Evolutionary conservation across 73 alveolate genomes (phyloP), one percentile per base, ranked within the genome.

Genomic region (Paramecium bursaria): DNA sequence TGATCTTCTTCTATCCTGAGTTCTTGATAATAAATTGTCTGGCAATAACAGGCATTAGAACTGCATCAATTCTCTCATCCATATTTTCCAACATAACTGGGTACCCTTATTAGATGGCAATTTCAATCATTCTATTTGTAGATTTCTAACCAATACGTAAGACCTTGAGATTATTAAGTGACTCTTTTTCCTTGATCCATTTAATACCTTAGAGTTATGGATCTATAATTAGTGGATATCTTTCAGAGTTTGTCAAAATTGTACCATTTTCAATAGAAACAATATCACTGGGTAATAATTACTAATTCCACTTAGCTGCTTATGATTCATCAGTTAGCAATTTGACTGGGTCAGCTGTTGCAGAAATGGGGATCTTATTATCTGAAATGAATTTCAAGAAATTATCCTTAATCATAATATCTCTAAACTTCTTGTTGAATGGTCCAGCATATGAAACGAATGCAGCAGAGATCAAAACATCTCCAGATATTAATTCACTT

Each of bases 391-490:
- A 98, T 50, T 90, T 93, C 74, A 98, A 76, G 95, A 98, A 97
- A 15, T 95, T 61, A 57, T 93, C 94, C 89, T 96, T 95, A 51
- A 90, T 95, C 80, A 96, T 93, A 27, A 88, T 86, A 76, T 98
- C 99, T 88, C 99, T 90, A 89, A 94, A 96, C 61, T 94, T 93
- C 91, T 98, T 98, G 91, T 97, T 98, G 98, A 98, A 97, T 61
- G 99, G 99, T 4, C 99, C 99, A 19, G 97, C 97, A 87, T 98
- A 97, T 26, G 99, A 94, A 26, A 98, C 99, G 86, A 98, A 98
- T 27, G 99, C 97, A 80, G 99, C 86, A 14, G 99, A 97, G 29
- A 98, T 91, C 48, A 98, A 94, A 26, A 98, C 98, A 90, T 97
- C 99, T 23, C 99, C 99, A 15, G 96, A 94, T 57, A 97, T 86